Conservation (phyloP, 495 filamentous ascomycete species). For the Chaetomium tenue region DNA sequence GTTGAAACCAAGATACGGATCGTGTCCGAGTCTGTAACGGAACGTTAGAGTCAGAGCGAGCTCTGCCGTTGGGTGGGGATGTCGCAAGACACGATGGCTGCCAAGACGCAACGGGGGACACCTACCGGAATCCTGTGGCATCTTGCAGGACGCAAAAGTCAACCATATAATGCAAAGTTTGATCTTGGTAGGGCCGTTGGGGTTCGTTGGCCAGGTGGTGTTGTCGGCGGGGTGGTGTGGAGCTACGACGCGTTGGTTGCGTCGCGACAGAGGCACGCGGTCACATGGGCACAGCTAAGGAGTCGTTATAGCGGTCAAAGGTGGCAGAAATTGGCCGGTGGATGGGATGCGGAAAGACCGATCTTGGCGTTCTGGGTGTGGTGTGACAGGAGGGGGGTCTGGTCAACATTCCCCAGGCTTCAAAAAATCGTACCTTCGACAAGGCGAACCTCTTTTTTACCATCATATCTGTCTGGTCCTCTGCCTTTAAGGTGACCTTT, state of each 20-base stretch:
- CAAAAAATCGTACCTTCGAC: no score
- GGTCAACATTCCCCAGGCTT: not conserved
- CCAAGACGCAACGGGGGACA: not conserved
- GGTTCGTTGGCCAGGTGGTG: not conserved
- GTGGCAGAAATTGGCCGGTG: not conserved
- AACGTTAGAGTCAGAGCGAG: not conserved
- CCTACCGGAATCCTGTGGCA: conserved; percentile 31
- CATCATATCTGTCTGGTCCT: no score
- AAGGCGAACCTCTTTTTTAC: not conserved
- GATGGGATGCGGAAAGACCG: no score
- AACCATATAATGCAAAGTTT: not conserved
- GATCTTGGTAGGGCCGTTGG: not conserved
- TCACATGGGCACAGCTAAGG: conserved; percentile 24
- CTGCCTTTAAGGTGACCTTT: not conserved
- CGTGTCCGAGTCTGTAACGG: conserved; percentile 68
- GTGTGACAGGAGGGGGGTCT: not conserved
- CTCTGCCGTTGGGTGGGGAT: not conserved
- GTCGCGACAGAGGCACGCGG: conserved; percentile 29
- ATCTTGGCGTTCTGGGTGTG: not conserved
- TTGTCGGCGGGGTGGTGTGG: not conserved
- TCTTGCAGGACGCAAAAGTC: conserved; percentile 10
- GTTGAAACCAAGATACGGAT: conserved; percentile 93
- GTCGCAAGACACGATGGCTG: not conserved
- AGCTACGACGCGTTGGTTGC: conserved; percentile 14
- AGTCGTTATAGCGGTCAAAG: not conserved